Percentiles rank a stretch among this genome's conserved stretches.
phyloP scores from a whole-genome alignment of 2,329 filamentous ascomycete species.

The Aureobasidium sp. region DNA sequence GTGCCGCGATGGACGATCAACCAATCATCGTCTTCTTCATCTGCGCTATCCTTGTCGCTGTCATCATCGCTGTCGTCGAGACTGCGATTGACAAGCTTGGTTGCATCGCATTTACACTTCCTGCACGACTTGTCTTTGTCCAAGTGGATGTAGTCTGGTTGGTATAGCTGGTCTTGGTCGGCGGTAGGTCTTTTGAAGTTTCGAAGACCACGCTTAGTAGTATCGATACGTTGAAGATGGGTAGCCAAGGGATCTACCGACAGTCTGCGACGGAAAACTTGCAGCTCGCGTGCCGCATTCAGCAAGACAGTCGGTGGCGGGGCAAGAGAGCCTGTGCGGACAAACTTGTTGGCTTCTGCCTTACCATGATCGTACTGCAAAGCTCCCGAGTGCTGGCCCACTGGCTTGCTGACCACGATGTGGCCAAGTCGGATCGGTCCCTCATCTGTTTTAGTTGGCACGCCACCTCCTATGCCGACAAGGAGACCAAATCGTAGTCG shows the following conservation, averaged over 20 bases:
- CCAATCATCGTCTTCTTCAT: not conserved
- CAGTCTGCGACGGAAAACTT: not conserved
- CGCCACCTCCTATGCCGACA: constrained; percentile 17
- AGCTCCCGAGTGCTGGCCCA: constrained; percentile 2
- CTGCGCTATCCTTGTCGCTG: not conserved
- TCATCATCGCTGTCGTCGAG: not conserved
- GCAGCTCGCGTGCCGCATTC: not conserved
- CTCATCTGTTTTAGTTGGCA: not conserved
- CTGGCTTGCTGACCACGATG: constrained; percentile 16
- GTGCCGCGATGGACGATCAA: constrained; percentile 19
- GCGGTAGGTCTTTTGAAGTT: not conserved
- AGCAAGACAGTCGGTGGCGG: constrained; percentile 7
- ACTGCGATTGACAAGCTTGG: not conserved
- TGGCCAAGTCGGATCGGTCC: constrained; percentile 12
- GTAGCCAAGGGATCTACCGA: not conserved
- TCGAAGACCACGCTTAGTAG: not conserved
- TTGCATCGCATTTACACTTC: not conserved
- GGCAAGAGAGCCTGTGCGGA: constrained; percentile 3
- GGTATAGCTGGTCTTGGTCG: not conserved
- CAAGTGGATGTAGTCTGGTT: not conserved
- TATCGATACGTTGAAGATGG: not conserved
- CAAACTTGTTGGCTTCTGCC: constrained; percentile 2
- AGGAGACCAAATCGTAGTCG: constrained; percentile 16
- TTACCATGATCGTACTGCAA: constrained; percentile 17
- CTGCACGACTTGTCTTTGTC: not conserved